Conservation (phyloP, 805 yeast species). For the Kuraishia molischiana region DNA sequence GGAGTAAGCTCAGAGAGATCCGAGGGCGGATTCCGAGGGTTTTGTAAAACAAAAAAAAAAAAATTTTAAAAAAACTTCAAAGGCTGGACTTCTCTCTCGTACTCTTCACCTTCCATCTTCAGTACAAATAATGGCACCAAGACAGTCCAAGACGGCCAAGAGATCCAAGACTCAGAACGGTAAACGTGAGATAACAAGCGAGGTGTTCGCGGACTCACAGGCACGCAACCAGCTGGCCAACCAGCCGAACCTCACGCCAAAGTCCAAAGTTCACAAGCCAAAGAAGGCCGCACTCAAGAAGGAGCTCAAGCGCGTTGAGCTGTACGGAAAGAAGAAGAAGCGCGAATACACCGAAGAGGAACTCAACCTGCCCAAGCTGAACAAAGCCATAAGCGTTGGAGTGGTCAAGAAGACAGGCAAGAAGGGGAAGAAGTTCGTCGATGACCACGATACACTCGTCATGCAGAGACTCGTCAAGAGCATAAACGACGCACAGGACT, state of each 20-base stretch:
- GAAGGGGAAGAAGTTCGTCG: conserved; percentile 75
- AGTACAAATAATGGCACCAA: conserved; percentile 54
- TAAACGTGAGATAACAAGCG: conserved; percentile 51
- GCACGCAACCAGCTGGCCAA: conserved; percentile 58
- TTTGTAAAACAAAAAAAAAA: too few species aligned
- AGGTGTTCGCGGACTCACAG: conserved; percentile 52
- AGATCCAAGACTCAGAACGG: conserved; percentile 42
- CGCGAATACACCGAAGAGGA: conserved; percentile 67
- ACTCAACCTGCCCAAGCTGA: conserved; percentile 67
- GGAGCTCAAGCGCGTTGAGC: conserved; percentile 51
- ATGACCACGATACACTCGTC: conserved; percentile 53
- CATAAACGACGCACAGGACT: conserved; percentile 76
- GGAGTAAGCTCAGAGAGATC: not conserved
- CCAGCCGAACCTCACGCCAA: conserved; percentile 53
- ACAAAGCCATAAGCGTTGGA: conserved; percentile 82
- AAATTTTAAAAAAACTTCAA: too few species aligned
- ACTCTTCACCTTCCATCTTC: too few species aligned
- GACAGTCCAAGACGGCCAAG: conserved; percentile 52
- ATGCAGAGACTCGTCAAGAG: conserved; percentile 65
- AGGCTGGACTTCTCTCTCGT: too few species aligned
- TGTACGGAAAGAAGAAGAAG: conserved; percentile 56
- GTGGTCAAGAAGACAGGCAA: conserved; percentile 69
- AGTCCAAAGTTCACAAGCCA: conserved; percentile 39
- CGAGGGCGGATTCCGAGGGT: too few species aligned
- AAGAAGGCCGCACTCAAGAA: conserved; percentile 49